Evolutionary conservation across 2,329 filamentous ascomycete genomes (phyloP), one percentile per base, ranked within the genome.

Genomic region (Beauveria sp.): DNA sequence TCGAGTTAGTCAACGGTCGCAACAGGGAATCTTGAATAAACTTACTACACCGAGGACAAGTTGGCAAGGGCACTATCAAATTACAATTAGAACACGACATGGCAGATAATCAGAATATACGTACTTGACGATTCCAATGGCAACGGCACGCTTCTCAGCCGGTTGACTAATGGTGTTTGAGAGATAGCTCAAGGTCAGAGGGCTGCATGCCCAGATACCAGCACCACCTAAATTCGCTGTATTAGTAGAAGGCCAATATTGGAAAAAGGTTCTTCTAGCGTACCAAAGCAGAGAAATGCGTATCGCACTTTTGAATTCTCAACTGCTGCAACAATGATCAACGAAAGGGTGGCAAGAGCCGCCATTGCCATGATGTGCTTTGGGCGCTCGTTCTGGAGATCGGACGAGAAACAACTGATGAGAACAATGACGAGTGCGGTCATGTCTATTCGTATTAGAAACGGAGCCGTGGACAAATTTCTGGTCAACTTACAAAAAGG

Each of bases 131-230:
- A 61, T 28, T 22, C 44, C 59, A 46, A 61, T 61, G n/a, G 59
- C 51, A 37, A 61, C 52, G 30, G 59, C 59, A 9, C 59, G 52
- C 26, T 61, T 57, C 52, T 61, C 59, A 9, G 59, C 59, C 2
- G 59, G 59, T 37, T 48, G 44, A 46, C 59, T 55, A 12, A 61
- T 61, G 4, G 59, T 61, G 34, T 61, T 61, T 16, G 59, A 61
- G 20, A 61, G 59, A 26, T 61, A 61, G 53, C 59, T 61, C 37
- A 61, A 46, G 14, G 59, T 61, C 37, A 61, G 44, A 2, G 59
- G 59, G 44, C 59, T 61, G 16, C 59, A 61, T 7, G 59, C 59
- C 59, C 59, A 61, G 24, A 61, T 61, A 10, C 59, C 53, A 6
- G 59, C 43, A 16, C 43, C 53, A 16, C 59, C 59, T 61, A 10